Evolutionary conservation across 768 basidiomycete species (phyloP), one percentile per base, ranked within the genome.

Genomic region (Daedaleopsis sinensis): DNA sequence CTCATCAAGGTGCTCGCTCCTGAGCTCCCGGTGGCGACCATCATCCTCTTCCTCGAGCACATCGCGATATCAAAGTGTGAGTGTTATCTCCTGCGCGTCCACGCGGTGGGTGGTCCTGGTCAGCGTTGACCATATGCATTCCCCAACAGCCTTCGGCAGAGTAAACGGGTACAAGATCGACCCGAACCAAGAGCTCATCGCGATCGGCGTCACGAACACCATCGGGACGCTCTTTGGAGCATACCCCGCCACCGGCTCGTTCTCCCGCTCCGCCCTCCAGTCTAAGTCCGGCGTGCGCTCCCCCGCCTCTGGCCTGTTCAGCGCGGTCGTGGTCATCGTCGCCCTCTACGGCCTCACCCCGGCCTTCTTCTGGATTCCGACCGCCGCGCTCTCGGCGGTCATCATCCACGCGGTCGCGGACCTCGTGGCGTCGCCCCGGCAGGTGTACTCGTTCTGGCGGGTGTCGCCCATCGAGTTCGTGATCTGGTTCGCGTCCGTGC

Each of bases 241-340:
- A 0, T 98, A 96, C 73, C 95, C 96, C 16, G 93, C 96, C 0
- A 98, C 96, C 18, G 96, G 96, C 1, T 97, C 95, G 0, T 98
- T 98, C 83, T 96, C 95, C 48, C 91, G 96, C 23, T 91, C 94
- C 8, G 96, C 96, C 4, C 80, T 98, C 71, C 94, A 97, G 76
- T 86, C 91, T 27, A 98, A 96, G 74, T 95, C 93, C 0, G 96
- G 96, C 47, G 96, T 97, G 15, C 86, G 95, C 52, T 98, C 96
- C 1, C 96, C 96, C 11, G 81, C 88, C 9, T 93, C 91, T 12
- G 96, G 96, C 55, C 80, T 94, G 55, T 72, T 90, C 67, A 90
- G 92, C 19, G 89, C 91, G 27, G 71, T 96, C 27, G 88, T 95
- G 43, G 96, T 98, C 64, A 82, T 98, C 58, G 87, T 98, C 60